Evolutionary conservation across 164 flowering plant genomes (phyloP).

Genomic region (Hamamelis virginiana): DNA sequence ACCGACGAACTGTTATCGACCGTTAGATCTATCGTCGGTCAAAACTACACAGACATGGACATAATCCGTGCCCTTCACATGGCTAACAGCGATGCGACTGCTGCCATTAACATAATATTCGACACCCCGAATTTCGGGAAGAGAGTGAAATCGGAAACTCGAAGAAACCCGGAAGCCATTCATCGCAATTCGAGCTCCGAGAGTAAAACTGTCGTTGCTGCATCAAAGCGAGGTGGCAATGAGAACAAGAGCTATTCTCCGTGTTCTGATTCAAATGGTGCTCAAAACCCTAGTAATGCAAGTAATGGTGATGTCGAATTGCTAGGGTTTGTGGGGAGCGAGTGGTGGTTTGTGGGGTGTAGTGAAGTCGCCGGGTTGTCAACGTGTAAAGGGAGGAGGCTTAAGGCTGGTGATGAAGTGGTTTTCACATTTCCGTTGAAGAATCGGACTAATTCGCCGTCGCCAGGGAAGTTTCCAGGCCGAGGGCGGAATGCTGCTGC

Average conservation of each 20-base stretch:
- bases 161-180: conserved; percentile 12
- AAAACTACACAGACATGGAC: conserved; percentile 81
- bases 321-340: conserved; percentile 24
- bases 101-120: conserved; percentile 88
- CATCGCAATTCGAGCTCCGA: conserved; percentile 15
- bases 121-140: conserved; percentile 61
- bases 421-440: conserved; percentile 58
- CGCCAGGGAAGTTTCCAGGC: conserved; percentile 48
- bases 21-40: conserved; percentile 73
- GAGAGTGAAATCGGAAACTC: conserved; percentile 11
- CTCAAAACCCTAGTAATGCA: background rate
- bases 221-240: conserved; percentile 5
- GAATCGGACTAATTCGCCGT: conserved; percentile 30
- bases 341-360: conserved; percentile 85
- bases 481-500: conserved; percentile 50
- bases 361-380: conserved; percentile 76
- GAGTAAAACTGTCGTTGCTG: background rate
- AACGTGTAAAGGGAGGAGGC: conserved; percentile 80
- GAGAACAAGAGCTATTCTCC: conserved; percentile 3
- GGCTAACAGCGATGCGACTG: conserved; percentile 81
- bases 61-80: conserved; percentile 87
- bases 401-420: conserved; percentile 69
- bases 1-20: conserved; percentile 55
- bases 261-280: conserved; percentile 7
- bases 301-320: conserved; percentile 3